Evolutionary conservation across 1,284 basidiomycete genomes (phyloP).

Genomic region (Wallemia ichthyophaga): DNA sequence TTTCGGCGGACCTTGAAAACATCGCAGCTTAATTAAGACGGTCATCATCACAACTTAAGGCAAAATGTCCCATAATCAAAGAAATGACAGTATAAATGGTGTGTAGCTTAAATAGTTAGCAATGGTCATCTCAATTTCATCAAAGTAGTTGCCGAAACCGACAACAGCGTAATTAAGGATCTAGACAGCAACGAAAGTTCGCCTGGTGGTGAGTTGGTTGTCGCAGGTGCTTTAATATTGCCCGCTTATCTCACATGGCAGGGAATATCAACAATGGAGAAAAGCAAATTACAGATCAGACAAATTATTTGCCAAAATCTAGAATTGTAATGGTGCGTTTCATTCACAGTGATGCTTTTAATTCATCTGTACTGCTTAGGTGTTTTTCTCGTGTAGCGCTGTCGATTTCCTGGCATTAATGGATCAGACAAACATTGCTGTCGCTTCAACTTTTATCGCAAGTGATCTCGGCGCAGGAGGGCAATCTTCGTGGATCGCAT

Average conservation of each 20-base stretch:
- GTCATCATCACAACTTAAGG: too few relatives aligned
- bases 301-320: background rate
- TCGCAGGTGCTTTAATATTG: background rate
- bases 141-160: background rate
- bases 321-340: background rate
- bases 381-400: background rate
- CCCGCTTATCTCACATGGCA: background rate
- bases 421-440: slow-evolving; percentile 1
- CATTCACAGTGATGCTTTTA: background rate
- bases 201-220: too few relatives aligned
- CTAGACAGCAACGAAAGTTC: background rate
- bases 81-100: too few relatives aligned
- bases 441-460: background rate
- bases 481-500: background rate
- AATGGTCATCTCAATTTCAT: background rate
- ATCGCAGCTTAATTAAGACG: background rate
- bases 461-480: background rate
- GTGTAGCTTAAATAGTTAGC: too few relatives aligned
- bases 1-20: background rate
- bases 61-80: too few relatives aligned
- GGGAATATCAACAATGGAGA: background rate
- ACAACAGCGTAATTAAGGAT: background rate
- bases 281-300: background rate
- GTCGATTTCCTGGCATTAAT: slow-evolving; percentile 1
- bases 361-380: background rate